Evolutionary conservation across 352 stramenopile species (phyloP), one percentile per base, ranked within the genome.

Genomic region (Pythium phragmiticola): DNA sequence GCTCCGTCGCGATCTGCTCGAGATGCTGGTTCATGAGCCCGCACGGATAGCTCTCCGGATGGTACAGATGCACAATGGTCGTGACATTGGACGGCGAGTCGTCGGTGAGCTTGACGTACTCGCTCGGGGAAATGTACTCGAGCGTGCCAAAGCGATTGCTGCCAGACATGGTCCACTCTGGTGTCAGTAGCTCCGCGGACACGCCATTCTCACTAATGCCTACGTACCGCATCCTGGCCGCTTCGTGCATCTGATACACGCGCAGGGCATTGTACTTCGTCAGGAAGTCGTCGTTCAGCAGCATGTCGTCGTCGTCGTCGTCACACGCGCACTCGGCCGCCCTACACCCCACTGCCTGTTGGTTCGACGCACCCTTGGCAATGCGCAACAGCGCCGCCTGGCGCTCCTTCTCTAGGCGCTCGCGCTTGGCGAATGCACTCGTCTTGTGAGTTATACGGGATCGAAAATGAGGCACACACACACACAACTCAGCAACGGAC

Each of bases 21-120:
- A 95, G 69, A 49, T 89, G 81, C 26, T 74, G 59, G 57, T 95
- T 95, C 17, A 95, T 63, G 28, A 92, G 65, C 1, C 63, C 50
- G 34, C 86, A 95, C n/a, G 80, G 66, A 54, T 92, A 89, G 69
- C 80, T 95, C 26, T 90, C 82, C 0, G 75, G 62, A 41, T 90
- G 73, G 46, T 83, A 91, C 6, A 93, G 70, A 50, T 93, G 84
- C 33, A 93, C 73, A 21, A 90, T 48, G 57, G 76, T 68, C 14
- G 65, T 60, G 37, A 62, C 48, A 42, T 72, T 46, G 23, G 62
- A 49, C 4, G 61, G 30, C 16, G 59, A 52, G 9, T 51, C 66
- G 48, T 82, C 70, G 2, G 69, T 71, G 42, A 90, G 60, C 26
- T 75, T 51, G 46, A 95, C 74, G 51, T 90, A 95, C 33, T 77